Base-by-base conservation (phyloP, 179 eudicot genomes). In the Sideroxylon spinosum region DNA sequence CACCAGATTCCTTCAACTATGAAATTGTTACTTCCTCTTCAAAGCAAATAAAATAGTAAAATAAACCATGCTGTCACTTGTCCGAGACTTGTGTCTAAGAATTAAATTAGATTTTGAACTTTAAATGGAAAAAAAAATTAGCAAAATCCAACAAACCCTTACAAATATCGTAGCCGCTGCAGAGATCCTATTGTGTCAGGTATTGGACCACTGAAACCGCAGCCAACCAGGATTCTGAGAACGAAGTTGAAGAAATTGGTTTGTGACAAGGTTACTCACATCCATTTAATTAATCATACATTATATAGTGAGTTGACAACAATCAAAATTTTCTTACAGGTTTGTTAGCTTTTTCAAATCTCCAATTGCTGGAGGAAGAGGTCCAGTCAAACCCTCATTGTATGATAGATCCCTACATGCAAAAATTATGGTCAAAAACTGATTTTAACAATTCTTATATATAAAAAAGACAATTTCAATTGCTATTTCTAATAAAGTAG, bases 161-260 rank as follows among this genome's bases (percentile, higher is more conserved):
- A 92, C 97, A 92, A 60, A 82, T 81, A 80, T 44, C 57, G 60
- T 69, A 87, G 87, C 78, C 73, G 75, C 56, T 78, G 71, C 29
- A 92, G 86, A 81, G 89, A 89, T 84, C 97, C 92, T 61, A 92
- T 75, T 32, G 88, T 60, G 63, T 77, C 73, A 68, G 97, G 97
- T 85, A 92, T 81, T 7, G 68, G 80, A 63, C 97, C 92, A 48
- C 78, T 77, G 78, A 92, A 92, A 67, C 85, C 82, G 79, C 94
- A 85, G 72, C 89, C 92, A 73, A 86, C 81, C 52, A 92, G 83
- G 75, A 84, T 85, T 82, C 92, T 90, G 76, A 48, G 32, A 78
- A 14, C 23, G 19, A 78, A 79, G 17, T 11, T 52, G 25, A 61
- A 77, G 61, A n/a, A 55, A 19, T 81, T 20, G 29, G 10, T 52